Evolutionary conservation across 345 rosid species (phyloP).

Genomic region (Eutrema heterophyllum): DNA sequence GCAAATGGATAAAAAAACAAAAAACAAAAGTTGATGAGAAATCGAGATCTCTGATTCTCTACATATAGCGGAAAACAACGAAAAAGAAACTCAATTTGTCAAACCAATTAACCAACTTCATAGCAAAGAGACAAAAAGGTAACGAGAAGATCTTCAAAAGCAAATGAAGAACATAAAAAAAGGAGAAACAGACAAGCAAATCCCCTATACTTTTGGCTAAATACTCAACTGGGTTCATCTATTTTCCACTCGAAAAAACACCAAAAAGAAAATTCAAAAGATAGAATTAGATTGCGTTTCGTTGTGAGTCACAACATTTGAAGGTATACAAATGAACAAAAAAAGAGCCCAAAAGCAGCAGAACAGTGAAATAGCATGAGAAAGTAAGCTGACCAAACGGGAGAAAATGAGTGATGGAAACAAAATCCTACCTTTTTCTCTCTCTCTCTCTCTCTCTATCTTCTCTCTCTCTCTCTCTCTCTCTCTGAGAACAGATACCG

Average conservation of each 20-base stretch:
- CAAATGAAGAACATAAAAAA: neutral
- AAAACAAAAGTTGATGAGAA: conserved; percentile 6
- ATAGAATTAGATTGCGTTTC: neutral
- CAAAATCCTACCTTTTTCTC: conserved; percentile 11
- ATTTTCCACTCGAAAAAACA: neutral
- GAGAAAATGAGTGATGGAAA: conserved; percentile 21
- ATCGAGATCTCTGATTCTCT: conserved; percentile 5
- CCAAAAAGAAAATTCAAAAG: neutral
- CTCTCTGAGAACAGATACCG: neutral
- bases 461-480: too few relatives aligned
- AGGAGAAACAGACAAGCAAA: conserved; percentile 5
- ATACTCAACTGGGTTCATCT: conserved; percentile 10
- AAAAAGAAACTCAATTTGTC: neutral
- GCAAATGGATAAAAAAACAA: conserved; percentile 7
- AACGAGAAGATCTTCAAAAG: conserved; percentile 1
- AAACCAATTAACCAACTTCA: neutral
- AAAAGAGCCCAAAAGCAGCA: neutral
- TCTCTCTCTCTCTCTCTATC: neutral
- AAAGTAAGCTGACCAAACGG: neutral
- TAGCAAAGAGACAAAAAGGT: neutral
- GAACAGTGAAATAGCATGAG: conserved; percentile 8
- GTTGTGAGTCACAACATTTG: neutral
- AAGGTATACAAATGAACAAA: neutral
- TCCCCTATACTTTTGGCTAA: neutral
- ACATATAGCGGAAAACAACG: neutral